These are phyloP conservation scores for Daldinia concentrica DNA, from an alignment of 495 filamentous ascomycete species.

Conservation along the genomic window DNA sequence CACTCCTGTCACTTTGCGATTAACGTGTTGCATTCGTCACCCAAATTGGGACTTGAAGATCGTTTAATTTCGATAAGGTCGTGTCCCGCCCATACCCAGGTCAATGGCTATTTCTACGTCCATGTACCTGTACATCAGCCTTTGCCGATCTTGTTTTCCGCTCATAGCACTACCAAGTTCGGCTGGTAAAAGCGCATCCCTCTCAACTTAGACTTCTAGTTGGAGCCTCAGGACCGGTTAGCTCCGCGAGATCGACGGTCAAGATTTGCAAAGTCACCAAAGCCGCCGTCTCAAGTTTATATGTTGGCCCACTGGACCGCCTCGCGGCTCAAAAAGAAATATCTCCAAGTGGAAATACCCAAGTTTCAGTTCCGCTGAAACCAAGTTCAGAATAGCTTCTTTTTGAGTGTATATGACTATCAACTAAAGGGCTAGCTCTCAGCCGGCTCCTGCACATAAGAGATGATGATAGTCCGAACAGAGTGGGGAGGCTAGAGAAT, in stretches of 20 bases:
- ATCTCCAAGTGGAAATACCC: conserved; percentile 30
- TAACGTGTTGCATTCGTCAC: conserved; percentile 40
- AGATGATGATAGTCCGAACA: background rate
- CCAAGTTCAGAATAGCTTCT: conserved; percentile 30
- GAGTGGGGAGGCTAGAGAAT: background rate
- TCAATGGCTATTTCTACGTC: conserved; percentile 36
- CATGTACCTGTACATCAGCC: conserved; percentile 31
- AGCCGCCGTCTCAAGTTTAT: conserved; percentile 44
- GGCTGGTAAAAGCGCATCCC: conserved; percentile 27
- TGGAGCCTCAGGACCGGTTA: conserved; percentile 40
- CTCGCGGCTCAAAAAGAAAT: conserved; percentile 36
- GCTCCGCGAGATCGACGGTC: conserved; percentile 40
- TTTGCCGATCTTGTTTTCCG: conserved; percentile 42
- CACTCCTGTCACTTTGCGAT: conserved; percentile 33
- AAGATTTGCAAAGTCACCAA: conserved; percentile 37
- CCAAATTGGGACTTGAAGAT: conserved; percentile 42
- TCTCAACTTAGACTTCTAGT: conserved; percentile 36
- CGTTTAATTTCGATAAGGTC: conserved; percentile 48
- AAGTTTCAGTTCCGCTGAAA: conserved; percentile 16
- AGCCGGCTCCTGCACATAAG: background rate
- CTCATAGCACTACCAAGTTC: conserved; percentile 30
- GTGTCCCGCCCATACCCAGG: conserved; percentile 35
- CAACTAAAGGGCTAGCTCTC: background rate
- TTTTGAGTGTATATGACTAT: background rate
- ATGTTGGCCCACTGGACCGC: conserved; percentile 25